Evolutionary conservation across 1,139 yeast species (phyloP), one percentile per base, ranked within the genome.

Genomic region (Lodderomyces elongisporus): DNA sequence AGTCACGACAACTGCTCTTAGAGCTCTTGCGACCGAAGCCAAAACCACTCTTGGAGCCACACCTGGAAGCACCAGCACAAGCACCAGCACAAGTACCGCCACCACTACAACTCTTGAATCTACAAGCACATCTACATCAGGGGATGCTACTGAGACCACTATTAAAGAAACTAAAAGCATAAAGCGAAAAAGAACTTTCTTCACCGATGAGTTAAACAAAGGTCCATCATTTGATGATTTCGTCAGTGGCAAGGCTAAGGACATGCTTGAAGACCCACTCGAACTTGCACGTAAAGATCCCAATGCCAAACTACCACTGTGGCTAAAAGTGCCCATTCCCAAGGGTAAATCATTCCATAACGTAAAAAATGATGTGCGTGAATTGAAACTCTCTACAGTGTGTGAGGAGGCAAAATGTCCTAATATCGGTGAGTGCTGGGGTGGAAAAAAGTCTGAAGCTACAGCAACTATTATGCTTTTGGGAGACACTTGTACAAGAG

Each of bases 371-470:
- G 99, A 93, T 52, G 82, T 93, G 26, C 71, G 89, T 41, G 96
- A 93, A 42, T 65, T 93, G 41, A 87, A 87, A 44, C 66, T 93
- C 36, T 84, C 96, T 26, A 89, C 98, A 0, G 99, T 93, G 20
- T 93, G 99, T 62, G 97, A 91, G 57, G 98, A 91, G 53, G 98
- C 98, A 7, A 81, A 91, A 52, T 93, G 99, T 61, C 99, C 99
- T 14, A 93, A 93, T 56, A 93, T 93, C 40, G 96, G 97, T 33
- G 99, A 93, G 58, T 93, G 99, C 61, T 93, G 99, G 99, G 97
- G 98, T 35, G 98, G 98, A 22, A 79, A 82, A 51, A 88, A 88
- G 58, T 74, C 89, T 5, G 93, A 85, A 50, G 96, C 98, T n/a
- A 93, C 99, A 3, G 98, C 98, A 4, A 93, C 99, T 3, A 91